Evolutionary conservation across 2,329 filamentous ascomycete species (phyloP).

Genomic region (Xylariaceae sp.): DNA sequence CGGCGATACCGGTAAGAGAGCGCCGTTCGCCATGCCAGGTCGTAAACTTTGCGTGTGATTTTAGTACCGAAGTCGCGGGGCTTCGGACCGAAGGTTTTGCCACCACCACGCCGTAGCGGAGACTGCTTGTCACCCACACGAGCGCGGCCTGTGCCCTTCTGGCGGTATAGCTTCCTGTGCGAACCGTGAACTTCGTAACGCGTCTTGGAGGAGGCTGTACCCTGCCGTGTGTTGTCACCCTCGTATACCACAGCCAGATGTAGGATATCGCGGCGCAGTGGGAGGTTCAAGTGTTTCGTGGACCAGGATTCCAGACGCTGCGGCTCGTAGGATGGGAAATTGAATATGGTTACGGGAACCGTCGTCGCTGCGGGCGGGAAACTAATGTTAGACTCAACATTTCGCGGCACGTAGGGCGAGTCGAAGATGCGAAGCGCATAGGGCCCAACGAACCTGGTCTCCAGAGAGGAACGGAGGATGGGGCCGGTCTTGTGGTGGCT

Average conservation of each 20-base stretch:
- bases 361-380: constrained; percentile 46
- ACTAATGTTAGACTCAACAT: constrained; percentile 8
- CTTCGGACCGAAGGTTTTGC: constrained; percentile 84
- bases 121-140: constrained; percentile 78
- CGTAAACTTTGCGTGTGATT: constrained; percentile 85
- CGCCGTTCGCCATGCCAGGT: constrained; percentile 90
- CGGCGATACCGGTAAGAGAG: constrained; percentile 85
- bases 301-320: constrained; percentile 72
- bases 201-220: constrained; percentile 79
- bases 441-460: constrained; percentile 40
- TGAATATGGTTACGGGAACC: constrained; percentile 81
- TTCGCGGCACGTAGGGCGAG: background rate
- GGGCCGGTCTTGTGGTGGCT: constrained; percentile 36
- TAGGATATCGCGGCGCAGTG: constrained; percentile 83
- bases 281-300: constrained; percentile 77
- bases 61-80: constrained; percentile 85
- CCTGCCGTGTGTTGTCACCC: constrained; percentile 81
- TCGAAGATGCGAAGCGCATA: background rate
- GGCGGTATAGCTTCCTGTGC: constrained; percentile 72
- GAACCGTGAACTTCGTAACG: constrained; percentile 81
- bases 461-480: constrained; percentile 35
- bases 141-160: constrained; percentile 81
- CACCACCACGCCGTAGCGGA: constrained; percentile 78
- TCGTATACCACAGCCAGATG: constrained; percentile 91
- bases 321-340: constrained; percentile 86